These are phyloP conservation scores for Solanum tarijense DNA, from an alignment of 257 asterid genomes.

Conservation along the genomic window DNA sequence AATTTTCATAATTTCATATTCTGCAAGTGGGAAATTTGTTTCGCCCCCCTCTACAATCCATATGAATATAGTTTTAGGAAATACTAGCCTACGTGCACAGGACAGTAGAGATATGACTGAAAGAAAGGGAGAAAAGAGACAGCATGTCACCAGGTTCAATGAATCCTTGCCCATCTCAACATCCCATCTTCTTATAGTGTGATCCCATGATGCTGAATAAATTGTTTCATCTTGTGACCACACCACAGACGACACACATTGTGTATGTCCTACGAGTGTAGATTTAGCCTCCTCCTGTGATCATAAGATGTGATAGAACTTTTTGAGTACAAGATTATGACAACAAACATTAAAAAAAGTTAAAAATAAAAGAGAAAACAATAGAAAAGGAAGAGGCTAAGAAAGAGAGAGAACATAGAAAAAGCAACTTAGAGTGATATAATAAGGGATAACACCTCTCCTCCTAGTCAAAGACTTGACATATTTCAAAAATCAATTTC, in stretches of 20 bases:
- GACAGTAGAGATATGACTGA: not conserved
- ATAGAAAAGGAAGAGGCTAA: not conserved
- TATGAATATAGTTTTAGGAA: not conserved
- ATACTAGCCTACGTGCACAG: not conserved
- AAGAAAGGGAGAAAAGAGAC: not conserved
- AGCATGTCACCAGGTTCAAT: conserved; percentile 40
- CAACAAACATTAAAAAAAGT: not conserved
- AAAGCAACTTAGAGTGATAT: not conserved
- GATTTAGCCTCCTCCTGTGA: conserved; percentile 74
- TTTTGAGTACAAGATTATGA: not conserved
- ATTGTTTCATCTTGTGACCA: conserved; percentile 67
- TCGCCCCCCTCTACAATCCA: not conserved
- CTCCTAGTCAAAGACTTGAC: not conserved
- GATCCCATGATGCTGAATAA: conserved; percentile 96
- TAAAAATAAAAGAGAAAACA: not conserved
- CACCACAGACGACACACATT: conserved; percentile 74
- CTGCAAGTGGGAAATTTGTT: not conserved
- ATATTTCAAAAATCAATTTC: not conserved
- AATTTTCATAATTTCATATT: not conserved
- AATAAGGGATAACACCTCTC: not conserved
- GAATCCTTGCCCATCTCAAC: conserved; percentile 77
- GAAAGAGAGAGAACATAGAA: not conserved
- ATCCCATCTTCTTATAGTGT: conserved; percentile 91
- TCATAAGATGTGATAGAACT: not conserved
- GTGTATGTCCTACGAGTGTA: conserved; percentile 83